phyloP scores from a whole-genome alignment of 805 yeast genomes.

The Wickerhamomyces strasburgensis region DNA sequence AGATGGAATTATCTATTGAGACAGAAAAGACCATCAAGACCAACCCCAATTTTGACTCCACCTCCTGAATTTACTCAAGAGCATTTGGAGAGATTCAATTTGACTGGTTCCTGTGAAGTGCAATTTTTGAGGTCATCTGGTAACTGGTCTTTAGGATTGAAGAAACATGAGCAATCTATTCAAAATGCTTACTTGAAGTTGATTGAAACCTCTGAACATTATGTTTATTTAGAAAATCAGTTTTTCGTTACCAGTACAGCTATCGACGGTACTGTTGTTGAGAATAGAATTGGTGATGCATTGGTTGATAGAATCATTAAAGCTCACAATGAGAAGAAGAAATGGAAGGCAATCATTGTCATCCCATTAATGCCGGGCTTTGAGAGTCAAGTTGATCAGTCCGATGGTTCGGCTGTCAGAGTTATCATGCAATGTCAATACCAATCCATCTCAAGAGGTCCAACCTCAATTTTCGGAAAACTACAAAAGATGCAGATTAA shows the following conservation, averaged over 20 bases:
- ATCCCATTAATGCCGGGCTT: slow-evolving; percentile 98
- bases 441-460: slow-evolving; percentile 88
- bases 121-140: slow-evolving; percentile 89
- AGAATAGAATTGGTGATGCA: slow-evolving; percentile 93
- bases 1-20: slow-evolving; percentile 93
- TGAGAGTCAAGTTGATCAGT: slow-evolving; percentile 85
- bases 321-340: slow-evolving; percentile 70
- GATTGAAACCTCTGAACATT: slow-evolving; percentile 89
- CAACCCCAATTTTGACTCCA: slow-evolving; percentile 87
- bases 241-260: slow-evolving; percentile 89
- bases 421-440: slow-evolving; percentile 96
- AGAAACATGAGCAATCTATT: slow-evolving; percentile 81
- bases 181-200: slow-evolving; percentile 88
- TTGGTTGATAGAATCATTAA: slow-evolving; percentile 91
- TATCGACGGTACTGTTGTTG: slow-evolving; percentile 76
- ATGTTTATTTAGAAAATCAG: slow-evolving; percentile 92
- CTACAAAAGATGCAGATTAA: slow-evolving; percentile 73
- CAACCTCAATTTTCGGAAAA: slow-evolving; percentile 79
- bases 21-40: slow-evolving; percentile 91
- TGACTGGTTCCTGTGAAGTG: slow-evolving; percentile 85
- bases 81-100: slow-evolving; percentile 51
- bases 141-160: slow-evolving; percentile 87
- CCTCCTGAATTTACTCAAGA: slow-evolving; percentile 80
- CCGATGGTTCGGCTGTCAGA: slow-evolving; percentile 93
- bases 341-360: slow-evolving; percentile 87